Base-by-base conservation (phyloP, 768 basidiomycete species). In the Tubosaeta sp. region DNA sequence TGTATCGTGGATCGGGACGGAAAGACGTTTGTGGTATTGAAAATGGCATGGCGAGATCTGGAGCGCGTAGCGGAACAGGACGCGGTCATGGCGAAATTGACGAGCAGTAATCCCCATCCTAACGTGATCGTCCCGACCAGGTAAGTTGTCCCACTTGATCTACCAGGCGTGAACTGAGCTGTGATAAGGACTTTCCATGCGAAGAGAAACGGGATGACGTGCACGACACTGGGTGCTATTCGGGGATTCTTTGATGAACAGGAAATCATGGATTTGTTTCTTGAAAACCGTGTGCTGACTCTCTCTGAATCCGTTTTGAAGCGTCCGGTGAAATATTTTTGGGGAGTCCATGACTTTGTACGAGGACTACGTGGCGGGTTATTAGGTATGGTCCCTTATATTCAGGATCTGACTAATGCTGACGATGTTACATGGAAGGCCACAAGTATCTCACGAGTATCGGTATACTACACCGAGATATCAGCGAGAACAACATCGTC, bases 401-500 rank as follows among this genome's bases (percentile, higher is more conserved):
- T 26, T 16, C 9, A 37, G 14, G 34, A n/a, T 9, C 1, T 5
- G 5, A n/a, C 3, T n/a, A 9, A 14, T 38, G n/a, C 22, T 38
- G 31, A 48, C 29, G 10, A n/a, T 6, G 27, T 17, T 2, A 14
- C 26, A 25, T 48, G 26, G 4, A 26, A 47, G 46, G 63, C 0
- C 63, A 62, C n/a, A 33, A 62, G 27, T 58, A 37, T 41, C 54
- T 64, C 1, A 55, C 50, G 2, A 31, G 14, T 0, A 50, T 53
- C 9, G 63, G 62, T 0, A 60, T 74, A 37, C 46, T 71, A 3
- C 70, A 72, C 37, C 57, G 68, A 5, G 67, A 73, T 43, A 54
- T 72, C 45, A 72, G 68, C 52, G 62, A 64, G 27, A 69, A 70
- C 12, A 72, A 71, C 43, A 58, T 74, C 6, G 61, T 72, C 16